Base-by-base conservation (phyloP, 495 filamentous ascomycete genomes). In the Penicillium nucicola region DNA sequence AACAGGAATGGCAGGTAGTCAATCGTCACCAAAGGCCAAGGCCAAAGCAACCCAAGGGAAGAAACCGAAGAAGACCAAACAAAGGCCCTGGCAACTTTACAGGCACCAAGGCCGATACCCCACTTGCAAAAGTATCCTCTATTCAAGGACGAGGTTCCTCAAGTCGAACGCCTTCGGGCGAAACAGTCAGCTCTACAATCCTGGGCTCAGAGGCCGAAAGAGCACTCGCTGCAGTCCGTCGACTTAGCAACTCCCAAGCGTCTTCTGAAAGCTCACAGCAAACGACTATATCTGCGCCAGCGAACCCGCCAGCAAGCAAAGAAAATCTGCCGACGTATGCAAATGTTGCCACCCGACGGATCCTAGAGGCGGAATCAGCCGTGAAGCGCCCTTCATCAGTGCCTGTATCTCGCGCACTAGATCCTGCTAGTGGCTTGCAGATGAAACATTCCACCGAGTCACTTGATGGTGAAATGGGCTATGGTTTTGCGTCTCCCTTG, bases 1-100 rank as follows among this genome's bases (percentile, higher is more conserved):
- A 71, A 0, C 45, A 61, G 17, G 66, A 59, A 3, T 79, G 75
- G 77, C 60, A 76, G 14, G 25, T 70, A 6, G 72, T 76, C 15
- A 57, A 66, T 3, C 60, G 65, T 12, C 49, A 53, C 2, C 45
- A 59, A 23, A 71, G 59, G 40, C 17, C 41, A 9, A 53, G 42
- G 42, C 19, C 41, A 9, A 53, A 43, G 18, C n/a, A 43, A 5
- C 38, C 51, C 0, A 62, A 44, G 34, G 47, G 48, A 12, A 68
- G 33, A 31, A 41, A 52, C 17, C 14, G 37, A 13, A 52, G 40
- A 30, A 50, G 44, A 25, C 59, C 58, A 25, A 50, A 56, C 8
- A 61, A 53, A 41, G 55, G 62, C 15, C 60, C 58, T 19, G 65
- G 61, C 10, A 62, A 66, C 19, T 51, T 76, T 18, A 62, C 64